These are phyloP conservation scores for Micromonas commoda DNA, from an alignment of 139 green algal species.

Conservation along the genomic window DNA sequence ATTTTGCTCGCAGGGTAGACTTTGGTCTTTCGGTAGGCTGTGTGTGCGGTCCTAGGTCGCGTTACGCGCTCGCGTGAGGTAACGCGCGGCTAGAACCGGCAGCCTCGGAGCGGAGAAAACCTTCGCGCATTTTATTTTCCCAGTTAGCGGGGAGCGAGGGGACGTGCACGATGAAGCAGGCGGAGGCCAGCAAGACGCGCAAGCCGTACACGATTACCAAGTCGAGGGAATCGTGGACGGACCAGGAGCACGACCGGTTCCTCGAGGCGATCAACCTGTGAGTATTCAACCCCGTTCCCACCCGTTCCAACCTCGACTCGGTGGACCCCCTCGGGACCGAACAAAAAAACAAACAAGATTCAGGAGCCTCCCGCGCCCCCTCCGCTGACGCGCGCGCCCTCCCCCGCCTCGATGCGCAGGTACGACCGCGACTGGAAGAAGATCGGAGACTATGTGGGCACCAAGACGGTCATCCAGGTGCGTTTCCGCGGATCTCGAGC, in stretches of 20 bases:
- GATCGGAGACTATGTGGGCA: constrained; percentile 45
- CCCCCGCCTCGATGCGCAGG: constrained; percentile 3
- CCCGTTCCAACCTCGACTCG: background rate
- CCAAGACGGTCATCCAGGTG: constrained; percentile 53
- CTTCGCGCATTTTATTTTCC: too few species aligned
- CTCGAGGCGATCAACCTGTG: constrained; percentile 57
- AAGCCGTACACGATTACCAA: constrained; percentile 69
- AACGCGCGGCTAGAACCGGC: too few species aligned
- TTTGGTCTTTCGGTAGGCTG: too few species aligned
- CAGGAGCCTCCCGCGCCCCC: too few species aligned
- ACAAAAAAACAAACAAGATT: background rate
- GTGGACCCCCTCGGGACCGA: background rate
- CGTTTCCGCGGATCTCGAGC: too few species aligned
- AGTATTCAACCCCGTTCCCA: background rate
- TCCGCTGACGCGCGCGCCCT: background rate
- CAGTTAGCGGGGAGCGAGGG: too few species aligned
- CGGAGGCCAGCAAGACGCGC: constrained; percentile 41
- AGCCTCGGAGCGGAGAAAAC: too few species aligned
- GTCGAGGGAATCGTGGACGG: constrained; percentile 58
- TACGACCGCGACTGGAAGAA: constrained; percentile 54
- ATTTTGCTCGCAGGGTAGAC: too few species aligned
- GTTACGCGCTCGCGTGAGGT: too few species aligned
- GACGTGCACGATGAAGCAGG: background rate
- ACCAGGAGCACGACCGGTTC: constrained; percentile 62
- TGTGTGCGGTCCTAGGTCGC: too few species aligned